Base-by-base conservation (phyloP, 2,329 filamentous ascomycete genomes). In the Sarocladiaceae sp. region DNA sequence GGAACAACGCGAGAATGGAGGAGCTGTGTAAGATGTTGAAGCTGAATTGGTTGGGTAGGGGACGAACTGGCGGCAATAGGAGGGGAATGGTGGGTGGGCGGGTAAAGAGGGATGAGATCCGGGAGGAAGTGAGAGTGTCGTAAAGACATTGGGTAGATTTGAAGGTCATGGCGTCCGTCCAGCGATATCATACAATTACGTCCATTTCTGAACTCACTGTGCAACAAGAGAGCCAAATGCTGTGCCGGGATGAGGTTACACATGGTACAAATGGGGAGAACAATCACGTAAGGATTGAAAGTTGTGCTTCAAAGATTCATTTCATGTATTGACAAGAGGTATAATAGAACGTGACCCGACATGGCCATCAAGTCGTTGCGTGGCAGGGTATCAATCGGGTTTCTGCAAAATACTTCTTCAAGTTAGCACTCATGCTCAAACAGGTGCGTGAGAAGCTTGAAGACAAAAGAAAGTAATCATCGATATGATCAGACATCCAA, bases 11-110 rank as follows among this genome's bases (percentile, higher is more conserved):
- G 53, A 90, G 87, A 69, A 87, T 97, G 62, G 87, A 93, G 56
- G 82, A 92, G 62, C 73, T 99, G 56, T 90, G 87, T 53, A 87
- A 90, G 64, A 84, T 94, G 60, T 74, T 99, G 55, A 99, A 97
- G 71, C 83, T 97, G 62, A 99, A 99, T 68, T 99, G 94, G 94
- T 78, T 99, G 1, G 93, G 93, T 0, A 78, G 94, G 44, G 93
- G 93, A 0, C 75, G 94, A 31, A 97, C 91, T 3, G 94, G 94
- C 0, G 78, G 94, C 57, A 95, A 97, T 67, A 75, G 94, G 51
- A 82, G 90, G 57, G 94, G 94, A 0, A 93, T 97, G 64, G 92
- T 97, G 1, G 92, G 91, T 2, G 80, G 78, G 0, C 67, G 80
- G 50, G 78, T 82, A 10, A 72, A 72, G 57, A 68, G 78, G 49